Evolutionary conservation across 2,329 filamentous ascomycete species (phyloP).

Genomic region (Blumeria hordei): DNA sequence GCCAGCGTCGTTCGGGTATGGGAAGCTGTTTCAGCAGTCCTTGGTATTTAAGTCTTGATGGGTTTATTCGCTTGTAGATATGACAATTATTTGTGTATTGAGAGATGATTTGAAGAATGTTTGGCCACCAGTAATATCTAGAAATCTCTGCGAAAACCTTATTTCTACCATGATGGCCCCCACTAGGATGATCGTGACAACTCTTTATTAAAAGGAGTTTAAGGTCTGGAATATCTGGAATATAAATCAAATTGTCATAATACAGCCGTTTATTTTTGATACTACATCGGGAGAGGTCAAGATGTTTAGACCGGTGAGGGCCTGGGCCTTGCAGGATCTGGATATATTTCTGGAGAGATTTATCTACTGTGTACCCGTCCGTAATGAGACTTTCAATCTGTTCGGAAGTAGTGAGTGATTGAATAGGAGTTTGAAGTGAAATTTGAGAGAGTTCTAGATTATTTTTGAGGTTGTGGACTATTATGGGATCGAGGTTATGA

Average conservation of each 20-base stretch:
- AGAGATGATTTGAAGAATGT: neutral
- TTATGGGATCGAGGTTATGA: too few species aligned
- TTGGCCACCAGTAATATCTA: neutral
- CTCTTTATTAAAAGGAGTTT: neutral
- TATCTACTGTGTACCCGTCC: neutral
- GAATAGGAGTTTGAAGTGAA: too few species aligned
- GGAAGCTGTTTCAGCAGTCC: neutral
- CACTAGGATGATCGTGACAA: constrained; percentile 1
- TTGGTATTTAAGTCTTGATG: neutral
- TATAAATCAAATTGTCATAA: neutral
- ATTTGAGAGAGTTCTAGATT: too few species aligned
- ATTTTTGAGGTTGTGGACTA: too few species aligned
- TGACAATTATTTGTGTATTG: neutral
- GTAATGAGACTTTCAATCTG: neutral
- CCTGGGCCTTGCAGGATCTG: neutral
- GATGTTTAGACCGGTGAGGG: neutral
- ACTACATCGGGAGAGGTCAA: neutral
- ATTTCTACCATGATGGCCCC: neutral
- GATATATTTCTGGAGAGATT: neutral
- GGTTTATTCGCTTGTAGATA: neutral
- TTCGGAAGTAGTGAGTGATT: neutral
- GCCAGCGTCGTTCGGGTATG: neutral
- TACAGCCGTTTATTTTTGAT: neutral
- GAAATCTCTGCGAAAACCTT: neutral
- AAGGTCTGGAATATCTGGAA: neutral